phyloP scores from a whole-genome alignment of 2,329 filamentous ascomycete genomes.

The Fusarium sp. region DNA sequence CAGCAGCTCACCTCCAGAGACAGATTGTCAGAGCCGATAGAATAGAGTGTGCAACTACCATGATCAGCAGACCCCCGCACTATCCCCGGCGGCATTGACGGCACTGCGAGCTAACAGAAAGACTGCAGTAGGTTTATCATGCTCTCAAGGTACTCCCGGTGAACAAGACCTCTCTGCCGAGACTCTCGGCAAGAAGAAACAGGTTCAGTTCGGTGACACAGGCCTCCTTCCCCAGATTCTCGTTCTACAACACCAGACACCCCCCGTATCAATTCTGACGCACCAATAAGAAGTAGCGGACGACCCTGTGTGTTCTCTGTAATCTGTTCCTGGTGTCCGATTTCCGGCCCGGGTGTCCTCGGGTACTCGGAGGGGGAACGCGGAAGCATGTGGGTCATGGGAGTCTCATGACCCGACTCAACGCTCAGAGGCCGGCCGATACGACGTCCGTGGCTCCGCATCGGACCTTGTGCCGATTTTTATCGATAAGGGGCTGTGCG shows the following conservation, averaged over 20 bases:
- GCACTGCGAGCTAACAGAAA: not conserved
- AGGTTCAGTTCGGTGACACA: constrained; percentile 21
- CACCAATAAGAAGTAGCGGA: constrained; percentile 18
- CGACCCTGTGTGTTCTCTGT: not conserved
- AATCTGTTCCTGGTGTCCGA: constrained; percentile 33
- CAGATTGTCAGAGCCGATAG: not conserved
- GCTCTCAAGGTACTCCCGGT: constrained; percentile 3
- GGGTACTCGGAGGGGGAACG: constrained; percentile 33
- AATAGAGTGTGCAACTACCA: constrained; percentile 6
- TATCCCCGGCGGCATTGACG: constrained; percentile 5
- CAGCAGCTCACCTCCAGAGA: constrained; percentile 30
- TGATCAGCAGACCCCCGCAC: constrained; percentile 30
- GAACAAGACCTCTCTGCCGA: constrained; percentile 2
- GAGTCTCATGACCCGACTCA: constrained; percentile 35
- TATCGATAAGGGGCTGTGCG: constrained; percentile 7
- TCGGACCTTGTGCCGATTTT: constrained; percentile 35
- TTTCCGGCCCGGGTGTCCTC: constrained; percentile 34
- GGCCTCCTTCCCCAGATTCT: constrained; percentile 32
- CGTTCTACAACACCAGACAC: not conserved
- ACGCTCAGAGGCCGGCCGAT: constrained; percentile 34
- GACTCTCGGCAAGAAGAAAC: constrained; percentile 20
- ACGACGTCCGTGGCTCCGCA: constrained; percentile 16
- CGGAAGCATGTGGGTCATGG: constrained; percentile 37
- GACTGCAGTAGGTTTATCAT: constrained; percentile 13
- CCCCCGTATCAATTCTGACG: not conserved